Evolutionary conservation across 805 yeast species (phyloP).

Genomic region (Hanseniaspora lindneri): DNA sequence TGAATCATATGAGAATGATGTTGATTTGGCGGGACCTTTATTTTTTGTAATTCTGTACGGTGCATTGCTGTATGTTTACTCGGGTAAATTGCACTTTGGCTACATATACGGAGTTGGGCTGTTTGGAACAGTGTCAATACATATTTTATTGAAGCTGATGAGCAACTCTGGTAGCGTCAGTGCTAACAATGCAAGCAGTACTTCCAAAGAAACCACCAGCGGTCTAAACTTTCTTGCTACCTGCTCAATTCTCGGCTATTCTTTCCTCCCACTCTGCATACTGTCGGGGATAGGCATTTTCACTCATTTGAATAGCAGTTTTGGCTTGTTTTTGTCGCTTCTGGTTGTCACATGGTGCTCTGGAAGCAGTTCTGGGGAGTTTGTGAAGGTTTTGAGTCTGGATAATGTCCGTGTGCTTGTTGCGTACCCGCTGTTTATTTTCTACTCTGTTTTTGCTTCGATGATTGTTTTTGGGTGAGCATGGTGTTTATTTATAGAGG

Average conservation of each 20-base stretch:
- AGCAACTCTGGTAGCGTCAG: constrained; percentile 36
- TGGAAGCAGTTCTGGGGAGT: constrained; percentile 82
- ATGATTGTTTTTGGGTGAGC: constrained; percentile 72
- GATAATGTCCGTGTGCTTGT: constrained; percentile 78
- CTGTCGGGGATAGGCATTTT: constrained; percentile 49
- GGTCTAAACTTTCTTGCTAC: constrained; percentile 48
- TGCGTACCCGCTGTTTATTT: constrained; percentile 85
- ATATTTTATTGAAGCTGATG: constrained; percentile 78
- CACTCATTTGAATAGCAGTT: constrained; percentile 60
- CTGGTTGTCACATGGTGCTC: constrained; percentile 82
- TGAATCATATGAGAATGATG: constrained; percentile 27
- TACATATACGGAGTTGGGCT: constrained; percentile 93
- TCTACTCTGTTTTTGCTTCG: constrained; percentile 86
- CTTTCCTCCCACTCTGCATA: constrained; percentile 73
- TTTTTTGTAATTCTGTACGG: constrained; percentile 82
- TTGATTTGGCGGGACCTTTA: constrained; percentile 87
- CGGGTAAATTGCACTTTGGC: constrained; percentile 94
- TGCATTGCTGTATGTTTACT: constrained; percentile 51
- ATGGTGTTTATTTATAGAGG: background rate
- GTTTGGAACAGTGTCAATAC: constrained; percentile 77
- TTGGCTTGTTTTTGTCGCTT: constrained; percentile 60
- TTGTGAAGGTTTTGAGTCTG: constrained; percentile 70
- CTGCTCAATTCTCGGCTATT: constrained; percentile 87
- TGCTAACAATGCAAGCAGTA: constrained; percentile 16
- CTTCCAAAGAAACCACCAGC: constrained; percentile 15